Evolutionary conservation across 352 stramenopile species (phyloP), one percentile per base, ranked within the genome.

Genomic region (Aphanomyces invadans): DNA sequence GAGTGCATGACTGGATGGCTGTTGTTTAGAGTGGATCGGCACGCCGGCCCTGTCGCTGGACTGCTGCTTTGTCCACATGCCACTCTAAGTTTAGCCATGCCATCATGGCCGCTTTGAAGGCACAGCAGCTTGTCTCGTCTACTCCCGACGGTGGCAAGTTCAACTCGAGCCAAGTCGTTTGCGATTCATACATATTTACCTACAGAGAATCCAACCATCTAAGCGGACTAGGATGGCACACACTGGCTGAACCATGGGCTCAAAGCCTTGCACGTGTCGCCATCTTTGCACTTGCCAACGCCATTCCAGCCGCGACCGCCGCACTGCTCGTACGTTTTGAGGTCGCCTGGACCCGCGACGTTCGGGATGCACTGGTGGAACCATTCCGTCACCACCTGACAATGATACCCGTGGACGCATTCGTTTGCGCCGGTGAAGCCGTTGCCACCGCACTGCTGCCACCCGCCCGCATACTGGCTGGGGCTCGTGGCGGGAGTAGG

Each of bases 291-390:
- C 19, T 64, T 53, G 29, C 46, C 57, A 19, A 36, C 39, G 32
- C 62, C 51, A n/a, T 17, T 44, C 25, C 31, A 69, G 19, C 51
- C 25, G 17, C 63, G 23, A 5, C 62, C 62, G 9, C 62, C 62
- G 54, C 62, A 69, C 23, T 69, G 62, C 10, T 33, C 38, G 21
- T 44, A 66, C 28, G 59, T 66, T 21, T 44, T 38, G 38, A 66
- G 38, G 23, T 66, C 59, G 29, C 59, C 59, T 53, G 33, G 36
- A 7, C 46, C 46, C 10, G 26, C 1, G 11, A 29, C 46, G 26
- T 65, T 49, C 0, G 74, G 76, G 4, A 81, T 60, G 62, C 76
- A 83, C 62, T 83, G 76, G 26, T 73, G 77, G 68, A 81, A 83
- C 76, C 74, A 83, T 5, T 74, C 54, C 45, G 79, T 76, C 15